These are phyloP conservation scores for Dichomitus squalens DNA, from an alignment of 1,284 basidiomycete genomes.

Conservation along the genomic window DNA sequence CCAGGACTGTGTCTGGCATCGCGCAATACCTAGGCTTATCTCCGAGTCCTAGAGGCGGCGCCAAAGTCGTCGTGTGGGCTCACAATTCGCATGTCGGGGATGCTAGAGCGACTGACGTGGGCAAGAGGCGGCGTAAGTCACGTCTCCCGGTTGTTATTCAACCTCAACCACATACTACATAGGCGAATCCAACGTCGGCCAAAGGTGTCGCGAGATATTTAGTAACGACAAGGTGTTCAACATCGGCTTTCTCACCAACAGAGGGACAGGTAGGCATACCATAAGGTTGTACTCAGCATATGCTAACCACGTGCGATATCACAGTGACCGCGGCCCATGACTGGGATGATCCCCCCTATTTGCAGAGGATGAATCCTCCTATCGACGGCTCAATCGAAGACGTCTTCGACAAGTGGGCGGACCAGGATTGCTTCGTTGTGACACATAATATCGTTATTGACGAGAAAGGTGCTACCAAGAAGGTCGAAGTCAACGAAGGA, in stretches of 20 bases:
- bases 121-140: slow-evolving; percentile 24
- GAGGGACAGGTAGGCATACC: slow-evolving; percentile 27
- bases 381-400: slow-evolving; percentile 28
- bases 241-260: slow-evolving; percentile 31
- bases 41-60: slow-evolving; percentile 13
- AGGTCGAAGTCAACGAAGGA: slow-evolving; percentile 24
- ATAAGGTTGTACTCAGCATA: not conserved
- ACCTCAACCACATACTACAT: not conserved
- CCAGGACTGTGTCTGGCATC: slow-evolving; percentile 26
- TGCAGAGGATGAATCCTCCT: slow-evolving; percentile 29
- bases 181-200: slow-evolving; percentile 35
- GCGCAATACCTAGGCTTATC: slow-evolving; percentile 22
- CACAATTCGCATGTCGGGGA: slow-evolving; percentile 36
- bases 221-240: slow-evolving; percentile 31
- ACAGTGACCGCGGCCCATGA: slow-evolving; percentile 31
- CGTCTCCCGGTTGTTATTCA: not conserved
- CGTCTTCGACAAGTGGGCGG: slow-evolving; percentile 25
- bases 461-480: slow-evolving; percentile 21
- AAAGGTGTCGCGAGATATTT: slow-evolving; percentile 33
- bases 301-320: not conserved
- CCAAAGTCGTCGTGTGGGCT: slow-evolving; percentile 34
- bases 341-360: slow-evolving; percentile 32
- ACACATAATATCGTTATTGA: slow-evolving; percentile 26
- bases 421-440: slow-evolving; percentile 26
- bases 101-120: slow-evolving; percentile 33